Base-by-base conservation (phyloP, 192 early-diverging fungal species). In the Coemansia erecta region DNA sequence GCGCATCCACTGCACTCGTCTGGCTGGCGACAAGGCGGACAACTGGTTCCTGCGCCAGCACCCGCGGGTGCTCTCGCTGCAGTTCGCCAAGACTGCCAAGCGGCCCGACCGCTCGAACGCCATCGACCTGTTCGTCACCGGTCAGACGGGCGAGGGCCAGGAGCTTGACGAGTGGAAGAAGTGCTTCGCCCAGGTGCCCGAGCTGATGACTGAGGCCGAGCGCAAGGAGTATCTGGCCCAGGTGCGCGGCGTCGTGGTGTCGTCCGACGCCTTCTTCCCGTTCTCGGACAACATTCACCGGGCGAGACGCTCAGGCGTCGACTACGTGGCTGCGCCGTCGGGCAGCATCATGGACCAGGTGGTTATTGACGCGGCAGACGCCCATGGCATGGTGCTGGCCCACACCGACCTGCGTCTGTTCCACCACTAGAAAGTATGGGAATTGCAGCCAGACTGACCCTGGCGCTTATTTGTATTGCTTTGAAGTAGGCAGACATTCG, bases 241-340 rank as follows among this genome's bases (percentile, higher is more conserved):
- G 61, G 78, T 93, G 41, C 72, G 52, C 14, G 90, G 84, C 56
- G 87, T 98, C 18, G 91, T 92, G 10, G 77, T 98, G 15, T 86
- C 90, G 4, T 94, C 92, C n/a, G 97, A 98, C 72, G 97, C 97
- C 23, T 98, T 98, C 87, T 98, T 98, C 91, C 97, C 97, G 58
- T 98, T 98, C 86, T 82, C 89, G 5, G 97, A 98, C 81, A 98
- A 95, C 64, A 81, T 98, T 48, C 88, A 93, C 64, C 82, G 97
- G 46, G 95, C 86, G 23, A 80, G 82, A 35, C 78, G 87, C 73
- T 87, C 87, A 22, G 97, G 97, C 60, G 97, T 94, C 57, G 76
- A 83, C 60, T 92, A 82, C 61, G 83, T 98, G 64, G 95, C 93
- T 59, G 94, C 93, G 21, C 93, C 97, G 17, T 87, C 86, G 60